A percentile compares a stretch with the other conserved stretches of the same genome.
These are phyloP conservation scores for Hygrocybe coccinea DNA, from an alignment of 768 basidiomycete genomes.

Conservation along the genomic window DNA sequence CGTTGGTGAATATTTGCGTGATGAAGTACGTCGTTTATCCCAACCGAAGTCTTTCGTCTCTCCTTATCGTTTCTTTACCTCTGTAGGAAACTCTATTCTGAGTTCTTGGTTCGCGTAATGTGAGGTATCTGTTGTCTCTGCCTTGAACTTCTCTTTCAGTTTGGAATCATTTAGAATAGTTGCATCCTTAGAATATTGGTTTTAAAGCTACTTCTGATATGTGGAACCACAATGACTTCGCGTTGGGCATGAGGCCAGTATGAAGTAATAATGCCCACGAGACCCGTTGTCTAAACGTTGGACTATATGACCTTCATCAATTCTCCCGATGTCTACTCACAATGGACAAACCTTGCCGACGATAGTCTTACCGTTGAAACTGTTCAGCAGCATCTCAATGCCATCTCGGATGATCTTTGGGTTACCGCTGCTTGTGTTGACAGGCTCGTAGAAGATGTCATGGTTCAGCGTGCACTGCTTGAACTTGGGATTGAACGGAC, in stretches of 20 bases:
- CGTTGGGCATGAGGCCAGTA: too few relatives aligned
- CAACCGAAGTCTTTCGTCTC: constrained; percentile 14
- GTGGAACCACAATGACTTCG: too few relatives aligned
- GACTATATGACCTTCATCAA: neutral
- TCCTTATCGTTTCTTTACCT: constrained; percentile 4
- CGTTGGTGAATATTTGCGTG: constrained; percentile 95
- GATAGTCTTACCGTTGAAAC: constrained; percentile 50
- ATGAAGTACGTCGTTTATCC: constrained; percentile 59
- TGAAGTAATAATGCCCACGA: too few relatives aligned
- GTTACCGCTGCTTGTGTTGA: constrained; percentile 70
- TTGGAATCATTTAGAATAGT: too few relatives aligned
- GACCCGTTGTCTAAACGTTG: too few relatives aligned
- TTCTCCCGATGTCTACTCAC: constrained; percentile 33
- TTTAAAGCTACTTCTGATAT: too few relatives aligned
- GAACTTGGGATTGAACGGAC: constrained; percentile 62
- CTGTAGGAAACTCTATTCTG: constrained; percentile 75
- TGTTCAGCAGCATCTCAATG: constrained; percentile 44
- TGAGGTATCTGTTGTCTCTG: too few relatives aligned
- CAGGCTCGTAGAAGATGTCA: constrained; percentile 54
- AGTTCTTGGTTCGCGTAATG: neutral
- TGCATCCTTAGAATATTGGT: too few relatives aligned
- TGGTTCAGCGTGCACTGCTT: constrained; percentile 54
- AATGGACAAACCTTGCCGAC: constrained; percentile 57
- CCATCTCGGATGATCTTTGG: constrained; percentile 68
- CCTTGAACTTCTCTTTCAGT: too few relatives aligned